Evolutionary conservation across 352 stramenopile species (phyloP), one percentile per base, ranked within the genome.

Genomic region (Peronosclerospora sorghi): DNA sequence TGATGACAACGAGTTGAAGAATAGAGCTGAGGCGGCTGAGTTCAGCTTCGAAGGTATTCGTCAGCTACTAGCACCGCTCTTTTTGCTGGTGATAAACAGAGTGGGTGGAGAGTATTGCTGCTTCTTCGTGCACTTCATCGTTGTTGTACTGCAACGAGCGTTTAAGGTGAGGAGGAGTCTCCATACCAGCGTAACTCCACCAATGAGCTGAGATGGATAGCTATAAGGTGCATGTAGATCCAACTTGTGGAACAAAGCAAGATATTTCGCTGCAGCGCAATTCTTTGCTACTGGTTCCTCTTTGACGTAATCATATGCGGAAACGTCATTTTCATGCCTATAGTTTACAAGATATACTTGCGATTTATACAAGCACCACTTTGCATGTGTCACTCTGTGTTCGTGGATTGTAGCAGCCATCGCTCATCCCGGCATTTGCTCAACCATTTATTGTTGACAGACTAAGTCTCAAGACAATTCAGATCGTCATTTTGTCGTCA

Each of bases 291-390:
- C n/a, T 96, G 86, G 86, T 95, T 96, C 52, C 59, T 96, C 8
- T 95, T 95, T 48, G 86, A 96, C 62, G 68, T 96, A 23, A 76
- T 75, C 7, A 95, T 95, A 35, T 95, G 94, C 51, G 83, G 74
- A 23, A 94, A 95, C 52, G 61, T 87, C 32, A 73, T 95, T 45
- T 95, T 95, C 54, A 87, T 75, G 29, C 77, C 80, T 1, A 77
- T 84, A 34, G 84, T 93, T 42, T 37, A 90, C 6, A 53, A 84
- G 44, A 73, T n/a, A 83, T 48, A 75, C 73, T 6, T 84, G 73
- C 32, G 71, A 58, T 3, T 73, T 71, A 44, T 62, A 74, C 34
- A 73, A 68, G 19, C 66, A 65, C 32, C 68, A 80, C 44, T 54
- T 83, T 32, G 54, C 54, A 1, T 62, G 81, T 38, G 66, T 86